Conservation (phyloP, 768 basidiomycete genomes). For the Clathrus columnatus region DNA sequence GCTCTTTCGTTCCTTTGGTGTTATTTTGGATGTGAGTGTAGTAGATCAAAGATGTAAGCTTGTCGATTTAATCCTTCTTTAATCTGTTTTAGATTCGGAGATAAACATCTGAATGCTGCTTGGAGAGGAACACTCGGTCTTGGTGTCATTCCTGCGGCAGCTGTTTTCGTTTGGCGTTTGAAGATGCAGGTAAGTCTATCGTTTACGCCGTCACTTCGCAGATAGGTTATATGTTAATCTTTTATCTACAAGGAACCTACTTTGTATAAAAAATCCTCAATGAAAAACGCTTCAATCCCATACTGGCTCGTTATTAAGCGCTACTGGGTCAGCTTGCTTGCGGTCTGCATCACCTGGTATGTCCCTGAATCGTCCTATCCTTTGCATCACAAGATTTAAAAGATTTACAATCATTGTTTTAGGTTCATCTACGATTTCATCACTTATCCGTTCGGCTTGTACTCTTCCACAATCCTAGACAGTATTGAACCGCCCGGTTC, state of each 20-base stretch:
- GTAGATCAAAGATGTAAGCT: background rate
- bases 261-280: slow-evolving; percentile 65
- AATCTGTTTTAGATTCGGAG: background rate
- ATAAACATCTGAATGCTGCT: slow-evolving; percentile 1
- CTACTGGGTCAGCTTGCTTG: slow-evolving; percentile 69
- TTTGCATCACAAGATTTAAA: too few relatives aligned
- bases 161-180: slow-evolving; percentile 82
- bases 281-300: slow-evolving; percentile 67
- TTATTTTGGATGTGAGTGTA: slow-evolving; percentile 75
- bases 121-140: slow-evolving; percentile 29
- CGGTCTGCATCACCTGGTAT: slow-evolving; percentile 70
- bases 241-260: slow-evolving; percentile 42
- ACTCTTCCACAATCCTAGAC: slow-evolving; percentile 66
- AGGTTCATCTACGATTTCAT: slow-evolving; percentile 81
- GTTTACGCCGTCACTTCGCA: background rate
- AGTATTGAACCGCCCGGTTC: slow-evolving; percentile 32
- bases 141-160: slow-evolving; percentile 69
- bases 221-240: background rate
- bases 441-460: slow-evolving; percentile 70
- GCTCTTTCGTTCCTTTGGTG: slow-evolving; percentile 76
- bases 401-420: slow-evolving; percentile 1
- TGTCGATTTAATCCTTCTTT: background rate
- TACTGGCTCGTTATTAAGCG: slow-evolving; percentile 68
- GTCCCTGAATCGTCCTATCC: slow-evolving; percentile 16
- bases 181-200: slow-evolving; percentile 43